Evolutionary conservation across 1,139 yeast genomes (phyloP).

Genomic region (Saccharomycopsis hybrid): DNA sequence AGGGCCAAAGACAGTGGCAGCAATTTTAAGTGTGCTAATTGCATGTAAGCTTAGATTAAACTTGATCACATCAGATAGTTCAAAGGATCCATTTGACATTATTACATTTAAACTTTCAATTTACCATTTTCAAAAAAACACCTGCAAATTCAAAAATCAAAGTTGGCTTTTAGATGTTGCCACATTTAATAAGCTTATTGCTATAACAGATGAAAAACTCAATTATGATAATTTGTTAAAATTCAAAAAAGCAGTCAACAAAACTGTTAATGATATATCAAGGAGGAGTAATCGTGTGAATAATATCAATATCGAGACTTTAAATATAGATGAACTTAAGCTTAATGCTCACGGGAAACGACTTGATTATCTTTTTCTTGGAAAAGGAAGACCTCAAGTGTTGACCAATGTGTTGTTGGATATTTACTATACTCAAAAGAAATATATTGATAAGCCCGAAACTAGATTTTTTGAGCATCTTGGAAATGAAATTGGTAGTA

Average conservation of each 20-base stretch:
- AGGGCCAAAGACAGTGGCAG: slow-evolving; percentile 62
- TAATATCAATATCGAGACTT: slow-evolving; percentile 36
- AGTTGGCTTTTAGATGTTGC: slow-evolving; percentile 56
- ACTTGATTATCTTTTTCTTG: slow-evolving; percentile 44
- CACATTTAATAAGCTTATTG: slow-evolving; percentile 55
- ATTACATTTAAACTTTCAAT: slow-evolving; percentile 56
- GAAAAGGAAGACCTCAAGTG: slow-evolving; percentile 31
- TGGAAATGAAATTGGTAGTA: background rate
- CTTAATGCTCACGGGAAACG: slow-evolving; percentile 39
- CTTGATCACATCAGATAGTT: slow-evolving; percentile 18
- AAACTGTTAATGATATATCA: slow-evolving; percentile 65
- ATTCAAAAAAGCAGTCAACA: slow-evolving; percentile 60
- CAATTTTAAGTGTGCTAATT: slow-evolving; percentile 25
- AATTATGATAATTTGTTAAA: slow-evolving; percentile 48
- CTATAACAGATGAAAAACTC: slow-evolving; percentile 48
- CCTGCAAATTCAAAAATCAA: slow-evolving; percentile 40
- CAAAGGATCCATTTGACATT: slow-evolving; percentile 77
- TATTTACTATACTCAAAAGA: slow-evolving; percentile 16
- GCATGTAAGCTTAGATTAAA: slow-evolving; percentile 18
- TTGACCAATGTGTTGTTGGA: slow-evolving; percentile 14
- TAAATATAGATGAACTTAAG: slow-evolving; percentile 41
- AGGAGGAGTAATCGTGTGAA: slow-evolving; percentile 27
- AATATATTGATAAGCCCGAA: slow-evolving; percentile 7
- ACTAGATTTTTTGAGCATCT: slow-evolving; percentile 3
- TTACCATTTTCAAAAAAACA: slow-evolving; percentile 60